Base-by-base conservation (phyloP, 306 rosid genomes). In the Geum urbanum region DNA sequence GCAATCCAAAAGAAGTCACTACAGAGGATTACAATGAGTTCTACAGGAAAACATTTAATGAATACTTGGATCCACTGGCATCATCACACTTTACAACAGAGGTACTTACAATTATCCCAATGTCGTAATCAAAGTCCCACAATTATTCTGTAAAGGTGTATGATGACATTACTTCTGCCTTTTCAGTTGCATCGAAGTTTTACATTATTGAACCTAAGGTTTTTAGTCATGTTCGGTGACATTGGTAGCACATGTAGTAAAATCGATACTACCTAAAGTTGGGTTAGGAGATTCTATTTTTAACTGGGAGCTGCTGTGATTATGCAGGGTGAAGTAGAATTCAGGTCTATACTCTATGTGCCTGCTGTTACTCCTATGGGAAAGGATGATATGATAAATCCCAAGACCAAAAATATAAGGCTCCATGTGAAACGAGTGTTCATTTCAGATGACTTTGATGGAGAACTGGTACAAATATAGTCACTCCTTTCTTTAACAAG, bases 401-500 rank as follows among this genome's bases (percentile, higher is more conserved):
- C 95, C 72, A 95, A 91, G 95, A 95, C 99, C 43, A 95, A 95
- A 80, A 95, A 95, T 76, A 95, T 95, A 45, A 87, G 99, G 77
- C 99, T 95, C 13, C 78, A 83, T 59, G 99, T 95, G 73, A 91
- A 95, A 78, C 84, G 99, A 74, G 96, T 95, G 69, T 95, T 95
- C 86, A 91, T 95, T 84, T 95, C 99, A 72, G 95, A 95, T 73
- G 97, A 91, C 79, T 95, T 91, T 64, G 96, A 95, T 79, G 99
- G 97, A 77, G 99, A 95, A 81, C 78, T 95, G 99, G 99, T 95
- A 95, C 69, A 63, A 44, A 60, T 60, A 55, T 63, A 63, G 55
- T 65, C 35, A 56, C 14, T 10, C 5, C 1, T 22, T 63, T 3
- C 32, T 9, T 10, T 13, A 6, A 12, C 40, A 50, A 19, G 2